phyloP scores from a whole-genome alignment of 2,329 filamentous ascomycete species.

The Pseudogymnoascus sp. region DNA sequence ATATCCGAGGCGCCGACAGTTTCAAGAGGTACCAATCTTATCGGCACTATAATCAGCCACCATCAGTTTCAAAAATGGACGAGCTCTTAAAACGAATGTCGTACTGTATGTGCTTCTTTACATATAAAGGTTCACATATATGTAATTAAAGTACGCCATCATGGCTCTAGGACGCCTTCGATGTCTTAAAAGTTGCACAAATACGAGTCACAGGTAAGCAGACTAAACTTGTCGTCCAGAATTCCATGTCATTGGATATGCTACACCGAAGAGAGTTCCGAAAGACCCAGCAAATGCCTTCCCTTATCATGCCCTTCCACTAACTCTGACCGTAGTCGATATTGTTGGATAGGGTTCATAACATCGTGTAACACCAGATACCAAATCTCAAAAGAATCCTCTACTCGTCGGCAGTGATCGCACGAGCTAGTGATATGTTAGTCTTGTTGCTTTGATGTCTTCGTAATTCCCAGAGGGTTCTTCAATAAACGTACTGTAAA shows the following conservation, averaged over 20 bases:
- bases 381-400: slow-evolving; percentile 15
- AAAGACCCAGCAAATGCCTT: slow-evolving; percentile 27
- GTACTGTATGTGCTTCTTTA: too few relatives aligned
- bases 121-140: not conserved
- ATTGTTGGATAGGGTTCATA: slow-evolving; percentile 24
- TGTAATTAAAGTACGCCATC: not conserved
- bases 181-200: not conserved
- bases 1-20: not conserved
- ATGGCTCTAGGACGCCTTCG: not conserved
- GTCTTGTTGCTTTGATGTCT: slow-evolving; percentile 16
- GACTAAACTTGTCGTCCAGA: not conserved
- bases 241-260: slow-evolving; percentile 26
- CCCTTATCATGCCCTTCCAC: slow-evolving; percentile 23
- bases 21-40: not conserved
- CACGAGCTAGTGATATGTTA: slow-evolving; percentile 44
- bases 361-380: slow-evolving; percentile 23
- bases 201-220: not conserved
- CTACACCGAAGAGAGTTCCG: slow-evolving; percentile 28
- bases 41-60: not conserved
- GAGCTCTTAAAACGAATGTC: not conserved
- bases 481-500: slow-evolving; percentile 68
- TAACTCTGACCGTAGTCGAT: slow-evolving; percentile 21
- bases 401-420: slow-evolving; percentile 45
- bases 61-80: not conserved
- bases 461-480: not conserved